A percentile compares a stretch with the other conserved stretches of the same genome.
These are phyloP conservation scores for Penicillium griseofulvum DNA, from an alignment of 2,329 filamentous ascomycete species.

Conservation along the genomic window DNA sequence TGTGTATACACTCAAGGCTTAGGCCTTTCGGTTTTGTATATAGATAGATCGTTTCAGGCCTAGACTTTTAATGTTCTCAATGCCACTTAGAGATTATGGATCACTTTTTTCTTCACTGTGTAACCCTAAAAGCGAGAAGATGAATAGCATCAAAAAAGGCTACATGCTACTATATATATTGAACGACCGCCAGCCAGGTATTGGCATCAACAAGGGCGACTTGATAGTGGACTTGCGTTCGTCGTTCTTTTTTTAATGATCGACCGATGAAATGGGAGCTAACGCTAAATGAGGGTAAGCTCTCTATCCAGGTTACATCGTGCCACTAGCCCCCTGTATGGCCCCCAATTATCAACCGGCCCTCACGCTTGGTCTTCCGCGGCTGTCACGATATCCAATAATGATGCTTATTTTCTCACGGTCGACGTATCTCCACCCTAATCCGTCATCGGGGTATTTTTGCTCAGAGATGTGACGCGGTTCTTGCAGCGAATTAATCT, in stretches of 20 bases:
- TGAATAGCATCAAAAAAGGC: too few relatives aligned
- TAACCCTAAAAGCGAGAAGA: too few relatives aligned
- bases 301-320: neutral
- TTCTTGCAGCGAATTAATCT: neutral
- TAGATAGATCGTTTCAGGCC: too few relatives aligned
- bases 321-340: neutral
- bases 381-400: neutral
- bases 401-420: neutral
- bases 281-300: neutral
- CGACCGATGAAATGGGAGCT: neutral
- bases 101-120: too few relatives aligned
- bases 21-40: neutral
- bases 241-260: neutral
- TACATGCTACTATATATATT: too few relatives aligned
- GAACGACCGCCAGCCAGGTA: too few relatives aligned
- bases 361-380: neutral
- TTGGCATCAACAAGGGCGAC: neutral
- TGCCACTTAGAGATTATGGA: too few relatives aligned
- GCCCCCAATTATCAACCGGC: neutral
- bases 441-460: neutral
- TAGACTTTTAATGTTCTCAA: too few relatives aligned
- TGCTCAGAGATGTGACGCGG: neutral
- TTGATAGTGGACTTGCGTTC: neutral
- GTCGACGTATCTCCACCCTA: neutral
- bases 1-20: slow-evolving; percentile 32